Conservation (phyloP, 208 protist genomes). For the Balamuthia mandrillaris region DNA sequence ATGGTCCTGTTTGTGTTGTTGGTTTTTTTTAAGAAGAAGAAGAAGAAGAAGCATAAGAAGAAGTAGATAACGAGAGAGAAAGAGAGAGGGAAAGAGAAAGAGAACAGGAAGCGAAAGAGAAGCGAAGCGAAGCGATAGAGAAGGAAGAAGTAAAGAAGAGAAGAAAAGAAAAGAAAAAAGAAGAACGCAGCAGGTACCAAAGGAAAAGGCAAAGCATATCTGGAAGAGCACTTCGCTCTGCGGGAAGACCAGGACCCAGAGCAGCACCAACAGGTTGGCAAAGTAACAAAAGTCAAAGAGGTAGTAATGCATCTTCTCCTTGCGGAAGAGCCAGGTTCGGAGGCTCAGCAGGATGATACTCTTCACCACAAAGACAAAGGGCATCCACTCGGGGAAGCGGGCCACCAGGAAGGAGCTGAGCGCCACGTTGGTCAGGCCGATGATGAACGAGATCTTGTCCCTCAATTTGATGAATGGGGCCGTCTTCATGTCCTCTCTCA, state of each 20-base stretch:
- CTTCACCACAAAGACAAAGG: not conserved
- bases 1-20: slow-evolving; percentile 33
- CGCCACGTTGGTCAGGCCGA: slow-evolving; percentile 7
- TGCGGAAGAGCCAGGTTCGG: not conserved
- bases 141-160: not conserved
- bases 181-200: not conserved
- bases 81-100: too few species aligned
- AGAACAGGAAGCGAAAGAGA: too few species aligned
- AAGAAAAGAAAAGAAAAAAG: not conserved
- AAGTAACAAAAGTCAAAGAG: slow-evolving; percentile 61
- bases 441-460: slow-evolving; percentile 30
- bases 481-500: slow-evolving; percentile 5
- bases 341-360: not conserved
- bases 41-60: not conserved
- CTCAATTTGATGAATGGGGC: slow-evolving; percentile 17
- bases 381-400: slow-evolving; percentile 10
- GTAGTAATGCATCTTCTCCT: slow-evolving; percentile 59
- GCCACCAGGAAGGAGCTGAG: slow-evolving; percentile 1
- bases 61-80: too few species aligned
- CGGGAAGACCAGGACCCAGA: slow-evolving; percentile 33
- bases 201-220: slow-evolving; percentile 22
- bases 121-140: too few species aligned
- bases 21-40: not conserved
- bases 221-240: not conserved
- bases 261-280: slow-evolving; percentile 30